Evolutionary conservation across 192 early-diverging fungal species (phyloP), one percentile per base, ranked within the genome.

Genomic region (Podila epicladia): DNA sequence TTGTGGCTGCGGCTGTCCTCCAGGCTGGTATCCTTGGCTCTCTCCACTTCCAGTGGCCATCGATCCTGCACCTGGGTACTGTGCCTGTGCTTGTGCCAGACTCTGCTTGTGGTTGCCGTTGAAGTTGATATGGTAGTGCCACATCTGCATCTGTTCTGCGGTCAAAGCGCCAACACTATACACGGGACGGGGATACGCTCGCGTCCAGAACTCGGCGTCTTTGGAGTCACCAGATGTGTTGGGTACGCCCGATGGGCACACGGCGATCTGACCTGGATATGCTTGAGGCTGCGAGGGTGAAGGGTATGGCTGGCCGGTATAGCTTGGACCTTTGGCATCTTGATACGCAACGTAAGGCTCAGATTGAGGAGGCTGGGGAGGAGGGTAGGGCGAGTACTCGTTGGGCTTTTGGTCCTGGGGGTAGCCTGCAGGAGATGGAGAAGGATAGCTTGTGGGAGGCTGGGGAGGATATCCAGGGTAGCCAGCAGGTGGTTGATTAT

Each of bases 61-160:
- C 4, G 24, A 8, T 1, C 9, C 68, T 1, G 26, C 50, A 13
- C 72, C 65, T 20, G 57, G 64, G 31, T 67, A 67, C 24, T 71
- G 38, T 7, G 48, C 65, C 58, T 28, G 60, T 38, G 17, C 63
- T 38, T 51, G 28, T 7, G 71, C 63, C 15, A 63, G 64, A n/a
- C 57, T 65, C 55, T 73, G 71, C 38, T 73, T 73, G 17, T 65
- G 58, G 53, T 60, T 66, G 71, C 63, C 63, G 51, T 66, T 60
- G 15, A 65, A 73, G 63, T 73, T 73, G 64, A 73, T 33, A 35
- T 73, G 71, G 35, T 65, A 73, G n/a, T 65, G 20, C 71, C 71
- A 73, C 55, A 48, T 59, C 35, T 73, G 53, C 29, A 73, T 31
- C 28, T 73, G 53, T 4, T 73, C 50, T 31, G 41, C 53, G 0